Evolutionary conservation across 2,329 filamentous ascomycete species (phyloP), one percentile per base, ranked within the genome.

Genomic region (Stromatinia cepivora): DNA sequence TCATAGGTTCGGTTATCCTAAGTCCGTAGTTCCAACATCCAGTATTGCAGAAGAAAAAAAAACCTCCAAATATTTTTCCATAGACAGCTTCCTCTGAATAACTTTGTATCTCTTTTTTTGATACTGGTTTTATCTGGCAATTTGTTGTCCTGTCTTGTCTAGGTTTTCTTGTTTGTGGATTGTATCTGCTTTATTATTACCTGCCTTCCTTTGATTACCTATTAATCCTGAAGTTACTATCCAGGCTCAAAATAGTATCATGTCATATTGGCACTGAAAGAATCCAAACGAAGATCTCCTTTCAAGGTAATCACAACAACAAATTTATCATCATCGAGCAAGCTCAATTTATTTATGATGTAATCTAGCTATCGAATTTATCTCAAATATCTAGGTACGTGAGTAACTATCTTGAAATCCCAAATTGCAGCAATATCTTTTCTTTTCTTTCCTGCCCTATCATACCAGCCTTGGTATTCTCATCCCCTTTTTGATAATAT

Each of bases 341-440:
- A 36, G 9, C 13, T 31, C 39, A 20, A 46, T 20, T 20, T 2
- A 9, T 22, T 58, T 28, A 22, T 52, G 61, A 39, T 34, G 20
- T 31, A 17, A n/a, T 20, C 13, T 42, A 36, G 20, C 54, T 59
- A 11, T 67, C 11, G 22, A 58, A 36, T 61, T 17, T 48, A 39
- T 59, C 7, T 67, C 65, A 59, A 67, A 59, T 50, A 58, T 59
- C 42, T 67, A 59, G 54, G 13, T 67, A 50, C 53, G 11, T 31
- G 22, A 66, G 45, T 48, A 59, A 48, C n/a, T 59, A 67, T 59
- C 22, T 58, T 52, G 9, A 52, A 52, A 63, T 52, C n/a, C 9
- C 46, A 39, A 39, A 63, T 52, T n/a, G 31, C 54, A 59, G 53
- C 39, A 42, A 67, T 39, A 52, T 59, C 1, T 28, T 52, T 54